Conservation (phyloP, 2,329 filamentous ascomycete species). For the Penicillium palitans region DNA sequence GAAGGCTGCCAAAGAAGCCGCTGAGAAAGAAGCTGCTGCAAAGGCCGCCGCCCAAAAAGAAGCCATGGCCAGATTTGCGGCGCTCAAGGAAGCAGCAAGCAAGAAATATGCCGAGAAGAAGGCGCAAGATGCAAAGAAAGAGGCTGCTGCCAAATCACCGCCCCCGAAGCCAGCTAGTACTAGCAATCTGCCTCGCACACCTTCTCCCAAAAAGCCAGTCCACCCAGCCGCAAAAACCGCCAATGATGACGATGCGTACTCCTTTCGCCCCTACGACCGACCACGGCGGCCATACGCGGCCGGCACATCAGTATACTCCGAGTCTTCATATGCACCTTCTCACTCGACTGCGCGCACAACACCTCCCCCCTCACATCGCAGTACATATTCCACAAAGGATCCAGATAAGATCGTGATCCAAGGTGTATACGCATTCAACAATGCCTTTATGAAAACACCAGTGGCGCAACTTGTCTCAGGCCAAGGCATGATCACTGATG, state of each 20-base stretch:
- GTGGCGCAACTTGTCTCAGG: constrained; percentile 86
- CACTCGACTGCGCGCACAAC: constrained; percentile 81
- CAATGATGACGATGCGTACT: constrained; percentile 64
- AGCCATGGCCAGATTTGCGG: constrained; percentile 41
- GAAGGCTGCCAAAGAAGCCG: constrained; percentile 44
- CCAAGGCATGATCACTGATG: constrained; percentile 83
- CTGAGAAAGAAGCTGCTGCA: constrained; percentile 66
- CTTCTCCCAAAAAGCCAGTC: constrained; percentile 43
- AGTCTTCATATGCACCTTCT: constrained; percentile 82
- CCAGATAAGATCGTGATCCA: constrained; percentile 95
- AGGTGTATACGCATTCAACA: constrained; percentile 90
- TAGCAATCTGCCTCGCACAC: constrained; percentile 36
- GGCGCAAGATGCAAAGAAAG: constrained; percentile 36
- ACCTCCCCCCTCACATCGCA: constrained; percentile 74
- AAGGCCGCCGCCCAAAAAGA: constrained; percentile 41
- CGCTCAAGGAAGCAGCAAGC: constrained; percentile 42
- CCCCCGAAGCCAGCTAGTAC: constrained; percentile 37
- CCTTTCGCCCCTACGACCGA: constrained; percentile 75
- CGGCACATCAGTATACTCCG: constrained; percentile 72
- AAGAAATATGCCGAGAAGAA: constrained; percentile 42
- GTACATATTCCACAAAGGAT: constrained; percentile 81
- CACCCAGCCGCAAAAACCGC: constrained; percentile 40
- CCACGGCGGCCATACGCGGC: constrained; percentile 63
- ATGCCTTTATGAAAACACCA: constrained; percentile 82
- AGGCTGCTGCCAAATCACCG: constrained; percentile 30